Evolutionary conservation across 495 filamentous ascomycete species (phyloP), one percentile per base, ranked within the genome.

Genomic region (Hypomontagnella monticulosa): DNA sequence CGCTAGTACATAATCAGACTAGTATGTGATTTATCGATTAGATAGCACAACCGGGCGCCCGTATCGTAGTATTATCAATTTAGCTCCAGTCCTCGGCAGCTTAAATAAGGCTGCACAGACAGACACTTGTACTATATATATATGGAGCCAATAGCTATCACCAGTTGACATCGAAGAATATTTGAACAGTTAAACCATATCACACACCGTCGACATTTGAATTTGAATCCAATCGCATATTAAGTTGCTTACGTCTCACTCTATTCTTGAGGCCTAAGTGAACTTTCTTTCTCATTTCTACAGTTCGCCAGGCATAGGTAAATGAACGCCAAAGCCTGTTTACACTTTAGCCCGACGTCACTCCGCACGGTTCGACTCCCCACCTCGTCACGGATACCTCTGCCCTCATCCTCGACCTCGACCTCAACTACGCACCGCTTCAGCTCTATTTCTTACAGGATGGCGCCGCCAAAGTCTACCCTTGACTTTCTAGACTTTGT

Each of bases 401-500:
- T 43, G 15, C 38, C 40, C 9, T 15, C 34, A n/a, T 1, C 47
- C 2, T 14, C 23, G 14, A 2, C 18, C 11, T 12, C 33, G 10
- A 11, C 34, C 41, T 6, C 19, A 2, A 30, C 12, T 6, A 37
- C 14, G 3, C 49, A 36, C 36, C 16, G 9, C 8, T 73, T 71
- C 66, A 66, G 57, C 40, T 63, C 67, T 23, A 41, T 73, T 12
- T 15, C 74, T 32, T 15, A 61, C 55, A 75, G 68, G 53, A 89
- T 91, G 87, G 81, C 86, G 41, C 83, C 85, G 18, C 83, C 84
- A 51, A 77, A 84, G 32, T 81, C 87, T 51, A 93, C 91, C 50
- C 79, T 90, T 78, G 91, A 93, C 76, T 96, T 99, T 71, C 76
- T 97, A 69, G 89, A 91, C 74, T 99, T 96, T 80, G 88, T 99